Base-by-base conservation (phyloP, 768 basidiomycete genomes). In the Kwoniella mangroviensis region DNA sequence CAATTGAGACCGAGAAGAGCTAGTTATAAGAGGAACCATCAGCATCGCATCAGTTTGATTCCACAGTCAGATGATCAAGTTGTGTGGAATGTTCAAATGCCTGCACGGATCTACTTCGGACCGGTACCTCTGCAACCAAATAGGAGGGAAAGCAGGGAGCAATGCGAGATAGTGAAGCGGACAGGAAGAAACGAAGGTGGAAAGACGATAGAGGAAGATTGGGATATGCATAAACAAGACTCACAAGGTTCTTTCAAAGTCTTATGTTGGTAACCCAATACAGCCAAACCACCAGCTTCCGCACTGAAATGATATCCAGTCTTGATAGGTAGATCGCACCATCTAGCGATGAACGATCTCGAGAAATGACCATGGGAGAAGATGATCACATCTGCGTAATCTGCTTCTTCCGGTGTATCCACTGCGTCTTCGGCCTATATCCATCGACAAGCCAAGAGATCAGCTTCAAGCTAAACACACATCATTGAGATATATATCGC, bases 231-330 rank as follows among this genome's bases (percentile, higher is more conserved):
- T 2, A 42, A 1, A 22, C 7, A 28, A 24, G 7, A 75, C 79
- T 81, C 68, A 76, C 79, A 80, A 43, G 93, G 92, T 83, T 95
- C 93, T 22, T 87, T 87, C 22, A 94, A 85, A 28, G 88, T 89
- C 72, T 86, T 85, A 84, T 95, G 94, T 75, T 93, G 93, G 82
- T 97, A 96, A 28, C 91, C 87, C 26, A 95, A 85, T 22, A 94
- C 87, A 15, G 91, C 88, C 84, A 93, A 90, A 65, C 91, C 90
- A 78, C 90, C 91, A 13, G 93, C 89, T 78, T 92, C 92, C n/a
- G 92, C 89, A 67, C 90, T 90, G 83, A 93, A 92, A 81, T 90
- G 89, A 2, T 89, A 83, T 4, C 81, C 79, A 28, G 74, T 73
- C 28, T 68, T 34, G 15, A 81, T 40, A 24, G 89, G 88, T 75